Evolutionary conservation across 768 basidiomycete species (phyloP), one percentile per base, ranked within the genome.

Genomic region (Auricularia sp.): DNA sequence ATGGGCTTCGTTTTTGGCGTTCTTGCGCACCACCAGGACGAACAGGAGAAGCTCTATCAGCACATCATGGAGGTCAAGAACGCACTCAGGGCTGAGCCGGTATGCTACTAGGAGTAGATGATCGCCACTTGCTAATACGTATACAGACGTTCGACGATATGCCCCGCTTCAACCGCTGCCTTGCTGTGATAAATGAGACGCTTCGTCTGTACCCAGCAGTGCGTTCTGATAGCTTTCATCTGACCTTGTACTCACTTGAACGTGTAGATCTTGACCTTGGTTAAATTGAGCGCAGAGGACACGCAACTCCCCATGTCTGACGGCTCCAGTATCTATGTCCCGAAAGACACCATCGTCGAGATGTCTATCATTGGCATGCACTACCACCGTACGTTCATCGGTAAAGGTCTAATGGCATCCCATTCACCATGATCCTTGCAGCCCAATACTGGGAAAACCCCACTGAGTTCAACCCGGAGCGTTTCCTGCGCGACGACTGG

Each of bases 381-480:
- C 36, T 56, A 63, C 23, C 64, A 66, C 36, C 65, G 65, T 66
- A 63, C 21, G 65, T 42, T 51, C 3, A 14, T 35, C n/a, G 43
- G 2, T 61, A 39, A n/a, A 18, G 12, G 36, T 14, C 59, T n/a
- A 14, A 42, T 47, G 29, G 33, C 44, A 12, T 18, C 59, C 43
- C 36, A 4, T 51, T 33, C 16, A 16, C 14, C 23, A 39, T 33
- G 10, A 34, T 29, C 23, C 3, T 21, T 58, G 34, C 66, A 84
- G 84, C 83, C 34, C 77, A 77, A 42, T 84, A 84, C 69, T 85
- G 84, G 83, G 72, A 80, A 61, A 77, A 84, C 59, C 83, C 84
- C 2, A 66, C 79, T 36, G 67, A 67, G 7, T 85, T 84, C 71
- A 76, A 75, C 23, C 78, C 77, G 0, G 74, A 76, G 36, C 76